phyloP scores from a whole-genome alignment of 2,329 filamentous ascomycete species.

The Fusarium luffae region DNA sequence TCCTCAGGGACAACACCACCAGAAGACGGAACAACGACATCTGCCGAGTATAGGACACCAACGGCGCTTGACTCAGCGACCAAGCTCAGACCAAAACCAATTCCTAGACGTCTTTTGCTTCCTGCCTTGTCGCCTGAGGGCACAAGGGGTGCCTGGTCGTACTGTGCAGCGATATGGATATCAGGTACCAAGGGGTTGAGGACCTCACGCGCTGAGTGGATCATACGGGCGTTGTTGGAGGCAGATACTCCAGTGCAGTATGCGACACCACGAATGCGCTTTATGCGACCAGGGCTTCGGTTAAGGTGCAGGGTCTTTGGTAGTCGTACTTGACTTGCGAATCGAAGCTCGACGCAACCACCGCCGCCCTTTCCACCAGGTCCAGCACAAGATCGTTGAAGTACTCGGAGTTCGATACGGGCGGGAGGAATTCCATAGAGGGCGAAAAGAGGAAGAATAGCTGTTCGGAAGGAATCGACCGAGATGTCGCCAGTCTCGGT shows the following conservation, averaged over 20 bases:
- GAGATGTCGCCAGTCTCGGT: constrained; percentile 88
- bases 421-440: constrained; percentile 85
- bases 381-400: constrained; percentile 82
- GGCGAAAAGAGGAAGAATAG: constrained; percentile 88
- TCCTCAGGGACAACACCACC: constrained; percentile 91
- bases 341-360: constrained; percentile 91
- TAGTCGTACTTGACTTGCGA: constrained; percentile 90
- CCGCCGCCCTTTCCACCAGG: constrained; percentile 81
- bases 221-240: constrained; percentile 95
- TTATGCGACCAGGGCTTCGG: constrained; percentile 84
- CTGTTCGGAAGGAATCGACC: constrained; percentile 92
- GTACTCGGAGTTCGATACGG: constrained; percentile 85
- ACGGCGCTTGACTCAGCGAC: constrained; percentile 89
- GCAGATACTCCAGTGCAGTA: constrained; percentile 93
- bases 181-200: constrained; percentile 88
- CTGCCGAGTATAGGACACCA: constrained; percentile 88
- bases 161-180: constrained; percentile 87
- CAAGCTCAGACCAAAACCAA: constrained; percentile 90
- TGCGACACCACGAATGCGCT: constrained; percentile 89
- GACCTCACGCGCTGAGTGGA: constrained; percentile 86
- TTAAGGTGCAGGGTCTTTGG: constrained; percentile 93
- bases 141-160: constrained; percentile 73
- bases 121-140: constrained; percentile 64
- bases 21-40: constrained; percentile 77
- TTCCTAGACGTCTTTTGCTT: constrained; percentile 75